These are phyloP conservation scores for Nematocida minor DNA, from an alignment of 371 early-diverging fungal genomes.

Conservation along the genomic window DNA sequence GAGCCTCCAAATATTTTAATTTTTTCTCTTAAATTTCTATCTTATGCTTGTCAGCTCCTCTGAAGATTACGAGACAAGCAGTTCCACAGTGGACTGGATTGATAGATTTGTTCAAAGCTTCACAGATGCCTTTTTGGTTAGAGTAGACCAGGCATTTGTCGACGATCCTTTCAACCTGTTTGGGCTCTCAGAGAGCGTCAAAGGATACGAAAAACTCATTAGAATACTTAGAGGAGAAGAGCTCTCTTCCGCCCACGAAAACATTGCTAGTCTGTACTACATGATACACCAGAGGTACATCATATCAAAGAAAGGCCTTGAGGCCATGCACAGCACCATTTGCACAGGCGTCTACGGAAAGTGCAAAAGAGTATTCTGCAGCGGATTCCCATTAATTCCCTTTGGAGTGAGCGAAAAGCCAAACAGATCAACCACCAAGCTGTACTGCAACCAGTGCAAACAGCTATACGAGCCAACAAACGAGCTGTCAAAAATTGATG, in stretches of 20 bases:
- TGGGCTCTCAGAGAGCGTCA: conserved; percentile 73
- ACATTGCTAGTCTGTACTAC: conserved; percentile 67
- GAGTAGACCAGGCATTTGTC: conserved; percentile 66
- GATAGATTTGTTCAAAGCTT: conserved; percentile 54
- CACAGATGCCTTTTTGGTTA: conserved; percentile 49
- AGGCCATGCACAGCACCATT: conserved; percentile 71
- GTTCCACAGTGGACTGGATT: conserved; percentile 51
- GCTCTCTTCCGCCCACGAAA: not conserved
- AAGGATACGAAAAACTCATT: conserved; percentile 73
- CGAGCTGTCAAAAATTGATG: conserved; percentile 73
- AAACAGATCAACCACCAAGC: conserved; percentile 68
- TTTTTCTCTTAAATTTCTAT: conserved; percentile 10
- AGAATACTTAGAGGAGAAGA: conserved; percentile 69
- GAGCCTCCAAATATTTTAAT: conserved; percentile 30
- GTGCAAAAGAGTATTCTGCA: conserved; percentile 83
- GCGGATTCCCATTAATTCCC: conserved; percentile 72
- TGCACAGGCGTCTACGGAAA: conserved; percentile 78
- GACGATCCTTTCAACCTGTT: conserved; percentile 83
- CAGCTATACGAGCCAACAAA: conserved; percentile 76
- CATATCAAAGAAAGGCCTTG: conserved; percentile 66
- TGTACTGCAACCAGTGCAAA: conserved; percentile 71
- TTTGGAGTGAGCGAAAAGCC: conserved; percentile 76
- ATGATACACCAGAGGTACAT: conserved; percentile 70
- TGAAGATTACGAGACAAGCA: conserved; percentile 44
- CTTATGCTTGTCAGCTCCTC: conserved; percentile 18